A percentile compares a stretch with the other conserved stretches of the same genome.
Evolutionary conservation across 495 filamentous ascomycete genomes (phyloP).

Genomic region (Podospora comata): DNA sequence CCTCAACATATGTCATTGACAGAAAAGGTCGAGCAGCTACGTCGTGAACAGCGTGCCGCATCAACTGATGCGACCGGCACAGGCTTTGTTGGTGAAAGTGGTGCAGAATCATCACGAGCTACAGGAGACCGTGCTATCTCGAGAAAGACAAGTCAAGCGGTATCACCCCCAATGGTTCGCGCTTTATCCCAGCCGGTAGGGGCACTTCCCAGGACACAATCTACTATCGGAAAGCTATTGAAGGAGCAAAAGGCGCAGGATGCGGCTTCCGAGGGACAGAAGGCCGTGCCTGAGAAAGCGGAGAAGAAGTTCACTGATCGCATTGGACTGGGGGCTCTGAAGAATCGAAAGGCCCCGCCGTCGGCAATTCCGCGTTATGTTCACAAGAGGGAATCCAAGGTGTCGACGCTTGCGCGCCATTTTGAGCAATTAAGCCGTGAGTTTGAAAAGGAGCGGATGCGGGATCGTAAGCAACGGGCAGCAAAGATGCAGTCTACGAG

Average conservation of each 20-base stretch:
- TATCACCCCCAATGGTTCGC: slow-evolving; percentile 65
- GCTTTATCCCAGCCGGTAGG: slow-evolving; percentile 66
- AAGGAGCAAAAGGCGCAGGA: slow-evolving; percentile 38
- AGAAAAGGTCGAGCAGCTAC: slow-evolving; percentile 51
- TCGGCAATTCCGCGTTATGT: slow-evolving; percentile 90
- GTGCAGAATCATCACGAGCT: slow-evolving; percentile 17
- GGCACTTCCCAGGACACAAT: slow-evolving; percentile 34
- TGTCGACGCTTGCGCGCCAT: slow-evolving; percentile 85
- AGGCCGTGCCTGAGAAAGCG: slow-evolving; percentile 38
- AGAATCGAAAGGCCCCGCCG: slow-evolving; percentile 58
- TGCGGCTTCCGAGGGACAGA: slow-evolving; percentile 30
- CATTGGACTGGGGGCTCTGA: slow-evolving; percentile 58
- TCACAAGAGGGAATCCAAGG: slow-evolving; percentile 64
- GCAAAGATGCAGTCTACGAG: slow-evolving; percentile 77
- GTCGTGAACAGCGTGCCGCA: slow-evolving; percentile 39
- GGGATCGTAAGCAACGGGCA: slow-evolving; percentile 76
- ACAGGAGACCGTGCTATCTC: slow-evolving; percentile 41
- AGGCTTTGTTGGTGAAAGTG: slow-evolving; percentile 15
- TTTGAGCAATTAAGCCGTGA: slow-evolving; percentile 96
- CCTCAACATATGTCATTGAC: slow-evolving; percentile 35
- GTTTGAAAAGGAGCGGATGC: slow-evolving; percentile 90
- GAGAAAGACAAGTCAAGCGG: slow-evolving; percentile 41
- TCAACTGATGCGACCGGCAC: slow-evolving; percentile 28
- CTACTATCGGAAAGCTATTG: slow-evolving; percentile 29
- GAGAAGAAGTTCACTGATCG: slow-evolving; percentile 74